Base-by-base conservation (phyloP, 2,329 filamentous ascomycete species). In the Cladosporium sp. region DNA sequence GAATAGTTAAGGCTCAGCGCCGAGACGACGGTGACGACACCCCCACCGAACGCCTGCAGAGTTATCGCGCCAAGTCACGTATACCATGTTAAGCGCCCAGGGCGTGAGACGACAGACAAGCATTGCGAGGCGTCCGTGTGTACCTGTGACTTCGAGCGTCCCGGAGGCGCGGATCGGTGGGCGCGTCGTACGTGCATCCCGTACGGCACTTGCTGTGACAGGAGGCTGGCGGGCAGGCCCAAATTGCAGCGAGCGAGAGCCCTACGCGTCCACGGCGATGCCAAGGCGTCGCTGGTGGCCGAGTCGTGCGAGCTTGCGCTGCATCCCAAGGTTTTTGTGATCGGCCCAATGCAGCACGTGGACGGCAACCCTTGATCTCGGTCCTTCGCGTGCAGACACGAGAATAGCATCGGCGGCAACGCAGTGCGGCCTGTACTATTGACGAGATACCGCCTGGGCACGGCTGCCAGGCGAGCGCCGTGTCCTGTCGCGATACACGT, bases 41-140 rank as follows among this genome's bases (percentile, higher is more conserved):
- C 46, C 38, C 46, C 46, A 50, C 46, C 22, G 28, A 34, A 41
- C 14, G 37, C 42, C 46, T 49, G 48, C 48, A 50, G 22, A 33
- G 35, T 37, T 43, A 50, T 50, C 48, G 43, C 48, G 48, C 48
- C 48, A 50, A 43, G 48, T 50, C 32, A 18, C 31, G 22, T 43
- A 35, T 37, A 50, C 48, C 48, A 43, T 43, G 48, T 28, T 31
- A 14, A 28, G 13, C 13, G 13, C 19, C 48, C 32, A 16, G 48
- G 48, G 40, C 14, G n/a, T 34, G 32, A 50, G 40, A 43, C 48
- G 31, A 16, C 22, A 37, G 32, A 32, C 48, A 50, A n/a, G 48
- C 48, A 28, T 37, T 50, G 40, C 19, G 40, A 37, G 43, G 40
- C 18, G 18, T 43, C 32, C n/a, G 18, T n/a, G 19, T 9, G 19